Conservation (phyloP, 2,329 filamentous ascomycete genomes). For the Zasmidium citrigriseum region DNA sequence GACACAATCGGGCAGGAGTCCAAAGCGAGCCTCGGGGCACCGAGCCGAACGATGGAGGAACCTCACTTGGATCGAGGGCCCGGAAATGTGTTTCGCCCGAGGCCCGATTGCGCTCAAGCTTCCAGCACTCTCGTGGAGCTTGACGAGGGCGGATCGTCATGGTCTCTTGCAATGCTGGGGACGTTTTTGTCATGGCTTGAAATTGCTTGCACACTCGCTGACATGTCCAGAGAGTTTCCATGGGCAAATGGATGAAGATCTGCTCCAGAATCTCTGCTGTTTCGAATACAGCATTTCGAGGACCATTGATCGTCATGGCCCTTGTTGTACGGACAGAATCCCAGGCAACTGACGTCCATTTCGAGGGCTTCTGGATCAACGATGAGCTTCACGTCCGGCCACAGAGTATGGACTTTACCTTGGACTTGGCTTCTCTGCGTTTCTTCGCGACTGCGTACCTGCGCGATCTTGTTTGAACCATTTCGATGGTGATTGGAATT, state of each 20-base stretch:
- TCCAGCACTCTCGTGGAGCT: not conserved
- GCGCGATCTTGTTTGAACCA: not conserved
- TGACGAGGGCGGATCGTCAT: not conserved
- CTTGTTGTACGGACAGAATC: not conserved
- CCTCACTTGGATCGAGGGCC: too few species aligned
- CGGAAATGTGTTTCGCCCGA: not conserved
- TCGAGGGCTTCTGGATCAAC: not conserved
- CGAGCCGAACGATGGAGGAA: not conserved
- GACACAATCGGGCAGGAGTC: slow-evolving; percentile 1
- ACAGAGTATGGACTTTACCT: not conserved
- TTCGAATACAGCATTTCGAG: slow-evolving; percentile 2
- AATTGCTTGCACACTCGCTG: not conserved
- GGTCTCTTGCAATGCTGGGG: not conserved
- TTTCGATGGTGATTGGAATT: not conserved
- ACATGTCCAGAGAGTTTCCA: not conserved
- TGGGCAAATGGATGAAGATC: slow-evolving; percentile 1
- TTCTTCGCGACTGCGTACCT: not conserved
- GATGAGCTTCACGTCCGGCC: not conserved
- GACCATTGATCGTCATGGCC: not conserved
- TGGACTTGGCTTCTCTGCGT: not conserved
- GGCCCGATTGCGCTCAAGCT: not conserved
- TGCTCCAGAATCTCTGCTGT: slow-evolving; percentile 8
- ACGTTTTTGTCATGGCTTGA: not conserved
- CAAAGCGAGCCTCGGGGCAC: not conserved
- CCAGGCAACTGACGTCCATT: not conserved